phyloP scores from a whole-genome alignment of 768 basidiomycete genomes.

The Phaffia tasmanica region DNA sequence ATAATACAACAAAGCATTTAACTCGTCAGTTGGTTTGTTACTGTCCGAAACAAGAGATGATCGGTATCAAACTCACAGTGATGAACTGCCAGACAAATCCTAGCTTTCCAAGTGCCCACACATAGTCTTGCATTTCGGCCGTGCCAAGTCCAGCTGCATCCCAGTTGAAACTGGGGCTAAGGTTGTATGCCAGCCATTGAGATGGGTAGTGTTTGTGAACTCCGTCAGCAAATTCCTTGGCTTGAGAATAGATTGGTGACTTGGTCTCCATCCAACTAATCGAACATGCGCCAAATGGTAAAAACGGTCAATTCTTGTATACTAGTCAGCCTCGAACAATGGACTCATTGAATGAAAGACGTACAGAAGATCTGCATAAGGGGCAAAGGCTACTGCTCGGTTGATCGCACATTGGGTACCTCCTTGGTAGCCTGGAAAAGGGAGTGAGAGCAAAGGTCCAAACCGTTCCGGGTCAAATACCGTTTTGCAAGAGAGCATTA shows the following conservation, averaged over 20 bases:
- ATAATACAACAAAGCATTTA: constrained; percentile 5
- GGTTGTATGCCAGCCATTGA: constrained; percentile 66
- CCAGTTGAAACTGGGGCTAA: constrained; percentile 40
- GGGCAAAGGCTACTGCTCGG: constrained; percentile 83
- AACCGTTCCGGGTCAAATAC: neutral
- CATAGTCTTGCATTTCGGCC: constrained; percentile 54
- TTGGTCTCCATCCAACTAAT: constrained; percentile 53
- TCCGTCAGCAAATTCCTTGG: constrained; percentile 78
- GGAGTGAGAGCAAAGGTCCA: neutral
- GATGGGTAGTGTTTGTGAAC: constrained; percentile 51
- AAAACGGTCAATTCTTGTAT: neutral
- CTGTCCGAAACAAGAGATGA: neutral
- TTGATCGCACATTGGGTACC: constrained; percentile 89
- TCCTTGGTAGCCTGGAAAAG: constrained; percentile 61
- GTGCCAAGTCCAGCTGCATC: constrained; percentile 72
- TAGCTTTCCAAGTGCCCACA: constrained; percentile 80
- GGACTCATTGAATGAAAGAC: neutral
- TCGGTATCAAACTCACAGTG: constrained; percentile 51
- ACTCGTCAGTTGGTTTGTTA: constrained; percentile 16
- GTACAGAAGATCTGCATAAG: constrained; percentile 84
- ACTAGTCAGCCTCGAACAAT: neutral
- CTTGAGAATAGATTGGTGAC: constrained; percentile 82
- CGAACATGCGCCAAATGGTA: constrained; percentile 36
- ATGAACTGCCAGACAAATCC: constrained; percentile 86
- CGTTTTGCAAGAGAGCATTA: neutral